Evolutionary conservation across 2,329 filamentous ascomycete species (phyloP).

Genomic region (Talaromyces atroroseus): DNA sequence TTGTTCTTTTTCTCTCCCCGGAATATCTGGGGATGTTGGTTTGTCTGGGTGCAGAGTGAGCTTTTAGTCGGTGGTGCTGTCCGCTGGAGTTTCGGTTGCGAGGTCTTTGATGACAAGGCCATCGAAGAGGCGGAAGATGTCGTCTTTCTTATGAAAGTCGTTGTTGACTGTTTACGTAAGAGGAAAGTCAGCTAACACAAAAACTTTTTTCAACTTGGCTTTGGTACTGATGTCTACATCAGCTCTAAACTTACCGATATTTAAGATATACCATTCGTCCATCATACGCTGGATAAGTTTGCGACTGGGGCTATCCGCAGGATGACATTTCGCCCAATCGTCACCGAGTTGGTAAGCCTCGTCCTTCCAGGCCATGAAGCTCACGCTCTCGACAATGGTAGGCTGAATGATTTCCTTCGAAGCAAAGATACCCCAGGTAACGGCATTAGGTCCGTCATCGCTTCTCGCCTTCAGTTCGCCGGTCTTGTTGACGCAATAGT

Average conservation of each 20-base stretch:
- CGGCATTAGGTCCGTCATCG: slow-evolving; percentile 82
- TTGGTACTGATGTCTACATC: neutral
- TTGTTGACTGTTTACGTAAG: slow-evolving; percentile 69
- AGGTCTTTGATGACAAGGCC: slow-evolving; percentile 51
- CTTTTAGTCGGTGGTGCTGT: neutral
- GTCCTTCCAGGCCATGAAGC: slow-evolving; percentile 97
- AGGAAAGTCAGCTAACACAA: neutral
- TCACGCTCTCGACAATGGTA: slow-evolving; percentile 97
- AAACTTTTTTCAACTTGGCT: neutral
- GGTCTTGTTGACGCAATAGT: slow-evolving; percentile 83
- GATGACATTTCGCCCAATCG: slow-evolving; percentile 92
- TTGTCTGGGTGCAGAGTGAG: too few species aligned
- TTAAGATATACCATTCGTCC: slow-evolving; percentile 87
- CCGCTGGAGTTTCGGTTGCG: slow-evolving; percentile 26
- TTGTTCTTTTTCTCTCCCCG: neutral
- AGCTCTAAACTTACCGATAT: slow-evolving; percentile 65
- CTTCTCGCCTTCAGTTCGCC: slow-evolving; percentile 82
- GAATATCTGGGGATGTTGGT: neutral
- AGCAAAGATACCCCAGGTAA: slow-evolving; percentile 98
- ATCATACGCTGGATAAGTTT: slow-evolving; percentile 76
- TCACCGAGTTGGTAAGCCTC: slow-evolving; percentile 89
- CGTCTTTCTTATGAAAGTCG: slow-evolving; percentile 80
- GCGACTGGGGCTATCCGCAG: slow-evolving; percentile 68
- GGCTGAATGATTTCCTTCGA: slow-evolving; percentile 99
- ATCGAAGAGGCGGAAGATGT: slow-evolving; percentile 81